phyloP scores from a whole-genome alignment of 176 grass and related monocot species.

The Microstegium vimineum region DNA sequence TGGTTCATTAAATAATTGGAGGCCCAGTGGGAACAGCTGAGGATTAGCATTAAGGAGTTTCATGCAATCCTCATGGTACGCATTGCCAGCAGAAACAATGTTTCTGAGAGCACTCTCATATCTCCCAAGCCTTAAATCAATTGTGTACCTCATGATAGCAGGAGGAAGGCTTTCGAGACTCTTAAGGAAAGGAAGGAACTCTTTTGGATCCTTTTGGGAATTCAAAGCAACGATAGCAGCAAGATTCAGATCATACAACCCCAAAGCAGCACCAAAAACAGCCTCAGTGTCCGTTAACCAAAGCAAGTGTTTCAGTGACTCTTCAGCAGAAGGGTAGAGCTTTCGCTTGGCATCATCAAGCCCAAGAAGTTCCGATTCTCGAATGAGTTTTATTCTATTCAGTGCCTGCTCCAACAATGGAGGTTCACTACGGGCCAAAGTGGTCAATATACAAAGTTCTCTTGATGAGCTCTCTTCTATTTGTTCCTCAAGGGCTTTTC shows the following conservation, averaged over 20 bases:
- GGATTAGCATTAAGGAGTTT: constrained; percentile 72
- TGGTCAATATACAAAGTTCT: constrained; percentile 95
- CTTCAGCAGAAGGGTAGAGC: constrained; percentile 81
- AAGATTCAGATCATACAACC: constrained; percentile 97
- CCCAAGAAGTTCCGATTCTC: constrained; percentile 70
- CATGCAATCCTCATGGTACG: constrained; percentile 76
- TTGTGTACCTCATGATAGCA: constrained; percentile 74
- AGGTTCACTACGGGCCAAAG: constrained; percentile 84
- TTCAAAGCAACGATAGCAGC: constrained; percentile 94
- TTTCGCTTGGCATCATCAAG: constrained; percentile 57
- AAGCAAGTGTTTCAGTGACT: constrained; percentile 91
- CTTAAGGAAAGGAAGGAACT: constrained; percentile 95
- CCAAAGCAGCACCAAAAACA: constrained; percentile 91
- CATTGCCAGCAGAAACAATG: constrained; percentile 78
- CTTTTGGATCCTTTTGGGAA: constrained; percentile 98
- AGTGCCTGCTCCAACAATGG: constrained; percentile 91
- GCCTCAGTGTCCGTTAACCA: constrained; percentile 89
- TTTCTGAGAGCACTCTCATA: constrained; percentile 83
- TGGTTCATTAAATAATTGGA: constrained; percentile 67
- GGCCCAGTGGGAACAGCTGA: constrained; percentile 69
- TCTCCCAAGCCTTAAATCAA: constrained; percentile 79
- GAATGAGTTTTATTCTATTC: constrained; percentile 87
- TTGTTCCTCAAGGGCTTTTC: constrained; percentile 71
- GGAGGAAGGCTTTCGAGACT: constrained; percentile 72
- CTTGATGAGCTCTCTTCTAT: constrained; percentile 71